Evolutionary conservation across 495 filamentous ascomycete species (phyloP).

Genomic region (Lophium mytilinum): DNA sequence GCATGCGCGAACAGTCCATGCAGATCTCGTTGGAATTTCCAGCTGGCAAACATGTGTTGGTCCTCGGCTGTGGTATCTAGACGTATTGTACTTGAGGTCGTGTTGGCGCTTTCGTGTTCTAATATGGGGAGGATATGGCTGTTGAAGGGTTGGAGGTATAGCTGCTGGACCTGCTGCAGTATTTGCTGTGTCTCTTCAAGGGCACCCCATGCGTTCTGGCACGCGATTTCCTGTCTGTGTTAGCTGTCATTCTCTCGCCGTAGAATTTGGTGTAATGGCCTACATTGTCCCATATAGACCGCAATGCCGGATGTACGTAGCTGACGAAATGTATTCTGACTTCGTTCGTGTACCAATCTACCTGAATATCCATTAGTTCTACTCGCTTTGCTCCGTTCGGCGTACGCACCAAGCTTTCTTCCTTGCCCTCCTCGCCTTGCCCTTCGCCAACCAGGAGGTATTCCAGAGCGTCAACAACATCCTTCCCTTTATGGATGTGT

Average conservation of each 20-base stretch:
- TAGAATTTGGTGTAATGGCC: neutral
- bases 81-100: neutral
- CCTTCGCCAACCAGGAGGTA: constrained; percentile 23
- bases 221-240: constrained; percentile 5
- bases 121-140: constrained; percentile 20
- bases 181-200: constrained; percentile 17
- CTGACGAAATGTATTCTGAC: constrained; percentile 19
- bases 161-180: constrained; percentile 12
- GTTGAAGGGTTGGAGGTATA: constrained; percentile 17
- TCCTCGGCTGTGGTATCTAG: constrained; percentile 17
- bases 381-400: neutral
- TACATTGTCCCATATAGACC: constrained; percentile 18
- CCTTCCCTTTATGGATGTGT: constrained; percentile 1
- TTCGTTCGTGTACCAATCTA: constrained; percentile 23
- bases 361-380: neutral
- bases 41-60: neutral
- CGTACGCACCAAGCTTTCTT: constrained; percentile 14
- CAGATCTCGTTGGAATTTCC: constrained; percentile 14
- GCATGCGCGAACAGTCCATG: constrained; percentile 24
- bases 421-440: constrained; percentile 5
- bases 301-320: constrained; percentile 4
- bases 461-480: constrained; percentile 15
- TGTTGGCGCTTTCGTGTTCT: neutral
- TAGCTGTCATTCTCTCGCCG: neutral
- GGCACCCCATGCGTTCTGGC: constrained; percentile 10